Percentiles rank a stretch among this genome's conserved stretches.
phyloP scores from a whole-genome alignment of 805 yeast genomes.

The Saturnispora besseyi region DNA sequence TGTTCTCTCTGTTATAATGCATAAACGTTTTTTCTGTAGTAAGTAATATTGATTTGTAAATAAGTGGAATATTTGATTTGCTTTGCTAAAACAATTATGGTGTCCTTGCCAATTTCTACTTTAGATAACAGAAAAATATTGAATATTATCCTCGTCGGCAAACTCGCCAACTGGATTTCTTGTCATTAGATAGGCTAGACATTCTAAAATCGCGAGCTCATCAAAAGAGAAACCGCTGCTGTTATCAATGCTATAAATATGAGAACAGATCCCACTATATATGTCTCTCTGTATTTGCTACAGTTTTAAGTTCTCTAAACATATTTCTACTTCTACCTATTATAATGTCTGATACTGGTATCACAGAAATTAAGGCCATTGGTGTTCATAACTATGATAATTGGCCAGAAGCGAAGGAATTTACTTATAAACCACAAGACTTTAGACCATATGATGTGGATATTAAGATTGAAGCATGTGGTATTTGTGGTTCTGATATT shows the following conservation, averaged over 20 bases:
- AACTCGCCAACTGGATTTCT: neutral
- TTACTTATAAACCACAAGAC: constrained; percentile 14
- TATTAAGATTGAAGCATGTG: constrained; percentile 38
- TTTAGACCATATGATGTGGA: constrained; percentile 28
- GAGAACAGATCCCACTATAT: neutral
- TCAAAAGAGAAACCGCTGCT: neutral
- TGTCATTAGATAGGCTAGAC: neutral
- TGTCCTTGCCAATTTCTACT: too few species aligned
- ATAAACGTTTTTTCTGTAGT: neutral
- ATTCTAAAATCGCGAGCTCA: neutral
- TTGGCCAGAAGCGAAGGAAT: constrained; percentile 15
- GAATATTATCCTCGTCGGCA: too few species aligned
- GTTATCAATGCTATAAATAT: neutral
- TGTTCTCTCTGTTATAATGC: neutral
- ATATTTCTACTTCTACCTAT: neutral
- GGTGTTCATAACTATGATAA: constrained; percentile 16
- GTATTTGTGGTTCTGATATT: constrained; percentile 44
- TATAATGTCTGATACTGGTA: neutral
- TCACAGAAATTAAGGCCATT: constrained; percentile 13
- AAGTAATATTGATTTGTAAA: too few species aligned
- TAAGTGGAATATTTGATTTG: too few species aligned
- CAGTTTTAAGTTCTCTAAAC: neutral
- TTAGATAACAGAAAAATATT: too few species aligned
- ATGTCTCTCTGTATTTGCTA: too few species aligned
- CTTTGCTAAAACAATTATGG: too few species aligned